Evolutionary conservation across 2,329 filamentous ascomycete species (phyloP), one percentile per base, ranked within the genome.

Genomic region (Fusarium longipes): DNA sequence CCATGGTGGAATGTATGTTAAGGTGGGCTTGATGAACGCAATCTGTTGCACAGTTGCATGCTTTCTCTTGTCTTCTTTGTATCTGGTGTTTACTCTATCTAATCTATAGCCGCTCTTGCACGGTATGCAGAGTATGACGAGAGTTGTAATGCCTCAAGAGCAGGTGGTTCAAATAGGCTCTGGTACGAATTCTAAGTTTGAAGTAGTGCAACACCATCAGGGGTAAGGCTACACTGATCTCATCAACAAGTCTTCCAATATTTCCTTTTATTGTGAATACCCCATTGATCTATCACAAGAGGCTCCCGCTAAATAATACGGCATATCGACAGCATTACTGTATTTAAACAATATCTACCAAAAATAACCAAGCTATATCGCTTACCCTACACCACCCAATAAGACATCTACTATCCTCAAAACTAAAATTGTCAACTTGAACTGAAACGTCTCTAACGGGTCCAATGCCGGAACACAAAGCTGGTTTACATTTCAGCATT

Each of bases 291-390:
- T 22, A 2, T 15, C 12, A 20, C 5, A 18, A 10, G 8, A 14
- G n/a, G 20, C 35, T 36, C 10, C 10, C 17, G 8, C 17, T 36
- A 36, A 36, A 18, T 10, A 36, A 5, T 15, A 2, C 11, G 3
- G 11, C 2, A 11, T 25, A 17, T 11, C 15, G 22, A 8, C 9
- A 42, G 6, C 17, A n/a, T n/a, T 0, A 15, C 7, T 27, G 15
- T 6, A 43, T 6, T 27, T 29, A 2, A 42, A 42, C 17, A 43
- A 14, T 14, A 8, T 2, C 0, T 3, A 12, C 4, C 17, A 3
- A 29, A 2, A 43, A 29, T 4, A 3, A 17, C 8, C 0, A 5
- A 18, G 17, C 18, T 18, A 14, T 15, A 2, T 8, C 1, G 4
- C 11, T 14, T 43, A 43, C 40, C 40, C 40, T 43, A 42, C 17